Evolutionary conservation across 371 early-diverging fungal genomes (phyloP).

Genomic region (Mucor lusitanicus): DNA sequence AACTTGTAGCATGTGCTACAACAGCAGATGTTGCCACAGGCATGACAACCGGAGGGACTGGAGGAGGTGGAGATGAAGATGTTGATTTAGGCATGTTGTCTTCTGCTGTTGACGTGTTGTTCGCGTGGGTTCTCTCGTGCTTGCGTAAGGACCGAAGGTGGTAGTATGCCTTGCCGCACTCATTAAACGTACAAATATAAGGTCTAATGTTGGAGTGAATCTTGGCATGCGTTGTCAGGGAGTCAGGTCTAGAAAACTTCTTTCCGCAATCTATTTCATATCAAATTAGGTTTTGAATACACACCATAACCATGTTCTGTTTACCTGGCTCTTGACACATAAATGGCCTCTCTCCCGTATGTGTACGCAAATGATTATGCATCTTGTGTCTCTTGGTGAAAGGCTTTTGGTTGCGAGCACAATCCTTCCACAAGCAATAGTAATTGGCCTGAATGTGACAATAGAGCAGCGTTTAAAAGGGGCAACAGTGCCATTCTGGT

Average conservation of each 20-base stretch:
- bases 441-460: constrained; percentile 55
- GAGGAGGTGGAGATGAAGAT: constrained; percentile 9
- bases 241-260: constrained; percentile 80
- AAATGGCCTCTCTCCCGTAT: constrained; percentile 76
- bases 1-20: constrained; percentile 7
- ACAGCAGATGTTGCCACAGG: neutral
- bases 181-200: constrained; percentile 53
- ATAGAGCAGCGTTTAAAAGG: neutral
- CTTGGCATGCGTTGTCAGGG: constrained; percentile 80
- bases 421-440: constrained; percentile 75
- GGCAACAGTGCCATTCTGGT: too few species aligned
- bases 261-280: constrained; percentile 63
- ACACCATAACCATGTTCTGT: neutral
- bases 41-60: constrained; percentile 1
- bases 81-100: neutral
- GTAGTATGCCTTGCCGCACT: constrained; percentile 69
- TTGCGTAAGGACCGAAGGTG: constrained; percentile 73
- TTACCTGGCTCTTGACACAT: constrained; percentile 28
- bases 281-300: neutral
- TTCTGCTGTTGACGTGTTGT: neutral
- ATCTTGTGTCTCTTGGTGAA: constrained; percentile 85
- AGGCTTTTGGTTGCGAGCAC: constrained; percentile 67
- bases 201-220: constrained; percentile 77
- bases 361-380: constrained; percentile 82
- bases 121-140: constrained; percentile 55